phyloP scores from a whole-genome alignment of 164 flowering plant species.

The Macadamia integrifolia region DNA sequence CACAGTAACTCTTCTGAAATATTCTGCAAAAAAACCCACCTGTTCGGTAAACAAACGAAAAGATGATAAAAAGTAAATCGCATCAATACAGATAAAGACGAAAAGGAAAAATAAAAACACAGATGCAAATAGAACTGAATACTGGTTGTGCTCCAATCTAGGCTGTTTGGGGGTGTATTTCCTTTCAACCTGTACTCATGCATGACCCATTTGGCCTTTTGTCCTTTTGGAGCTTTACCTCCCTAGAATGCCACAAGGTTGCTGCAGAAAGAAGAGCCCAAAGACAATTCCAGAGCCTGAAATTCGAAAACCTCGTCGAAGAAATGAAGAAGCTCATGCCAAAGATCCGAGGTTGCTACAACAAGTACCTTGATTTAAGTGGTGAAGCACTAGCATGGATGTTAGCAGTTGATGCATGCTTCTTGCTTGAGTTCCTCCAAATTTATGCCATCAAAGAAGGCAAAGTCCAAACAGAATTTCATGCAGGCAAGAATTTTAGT shows the following conservation, averaged over 20 bases:
- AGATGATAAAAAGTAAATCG: not conserved
- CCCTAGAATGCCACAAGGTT: slow-evolving; percentile 42
- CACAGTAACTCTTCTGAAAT: slow-evolving; percentile 71
- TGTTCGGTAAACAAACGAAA: slow-evolving; percentile 49
- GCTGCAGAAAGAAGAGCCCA: slow-evolving; percentile 16
- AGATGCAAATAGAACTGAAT: not conserved
- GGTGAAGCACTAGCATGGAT: slow-evolving; percentile 26
- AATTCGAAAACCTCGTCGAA: slow-evolving; percentile 15
- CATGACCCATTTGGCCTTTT: slow-evolving; percentile 86
- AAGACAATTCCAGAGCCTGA: slow-evolving; percentile 11
- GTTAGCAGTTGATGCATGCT: slow-evolving; percentile 26
- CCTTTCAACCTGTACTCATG: slow-evolving; percentile 89
- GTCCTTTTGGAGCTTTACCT: slow-evolving; percentile 97
- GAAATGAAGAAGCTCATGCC: slow-evolving; percentile 13
- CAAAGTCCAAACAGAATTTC: not conserved
- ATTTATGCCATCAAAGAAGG: slow-evolving; percentile 2
- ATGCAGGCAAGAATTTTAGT: slow-evolving; percentile 13
- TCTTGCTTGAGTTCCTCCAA: slow-evolving; percentile 26
- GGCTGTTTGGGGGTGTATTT: slow-evolving; percentile 63
- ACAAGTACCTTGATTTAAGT: slow-evolving; percentile 20
- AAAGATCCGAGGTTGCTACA: slow-evolving; percentile 19
- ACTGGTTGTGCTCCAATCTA: slow-evolving; percentile 33
- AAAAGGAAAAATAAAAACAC: slow-evolving; percentile 9
- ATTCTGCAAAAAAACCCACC: slow-evolving; percentile 96
- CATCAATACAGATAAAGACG: slow-evolving; percentile 2